Evolutionary conservation across 2,329 filamentous ascomycete genomes (phyloP).

Genomic region (Xylaria sp.): DNA sequence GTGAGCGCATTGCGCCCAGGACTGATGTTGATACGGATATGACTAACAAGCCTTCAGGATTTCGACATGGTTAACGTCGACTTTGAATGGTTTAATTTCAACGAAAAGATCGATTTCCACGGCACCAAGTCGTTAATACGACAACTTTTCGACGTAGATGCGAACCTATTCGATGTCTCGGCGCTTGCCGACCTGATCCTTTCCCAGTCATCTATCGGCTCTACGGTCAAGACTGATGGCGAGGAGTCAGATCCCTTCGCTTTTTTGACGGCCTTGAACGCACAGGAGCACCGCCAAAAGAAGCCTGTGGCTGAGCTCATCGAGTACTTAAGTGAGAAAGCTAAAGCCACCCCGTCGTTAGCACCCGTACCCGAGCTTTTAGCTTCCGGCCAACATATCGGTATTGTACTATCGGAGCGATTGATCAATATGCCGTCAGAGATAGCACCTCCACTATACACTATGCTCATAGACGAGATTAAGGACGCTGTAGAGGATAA

Average conservation of each 20-base stretch:
- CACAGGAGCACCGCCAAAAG: constrained; percentile 81
- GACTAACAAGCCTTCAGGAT: constrained; percentile 65
- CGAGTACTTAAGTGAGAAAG: constrained; percentile 74
- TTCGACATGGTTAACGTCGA: constrained; percentile 94
- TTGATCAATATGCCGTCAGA: constrained; percentile 98
- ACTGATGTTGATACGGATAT: constrained; percentile 16
- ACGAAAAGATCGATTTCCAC: constrained; percentile 90
- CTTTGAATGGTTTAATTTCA: constrained; percentile 99
- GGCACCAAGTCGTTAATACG: constrained; percentile 90
- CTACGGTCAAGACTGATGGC: constrained; percentile 96
- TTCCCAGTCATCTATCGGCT: constrained; percentile 87
- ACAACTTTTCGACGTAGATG: constrained; percentile 92
- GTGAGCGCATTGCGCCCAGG: constrained; percentile 49
- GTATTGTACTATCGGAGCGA: constrained; percentile 89
- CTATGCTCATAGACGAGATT: constrained; percentile 92
- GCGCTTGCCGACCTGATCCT: constrained; percentile 87
- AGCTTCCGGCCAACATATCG: constrained; percentile 71
- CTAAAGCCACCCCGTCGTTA: constrained; percentile 65
- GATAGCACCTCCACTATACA: constrained; percentile 92
- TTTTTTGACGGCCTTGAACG: constrained; percentile 87
- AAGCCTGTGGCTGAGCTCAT: constrained; percentile 76
- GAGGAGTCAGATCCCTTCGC: constrained; percentile 93
- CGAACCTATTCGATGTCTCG: constrained; percentile 86
- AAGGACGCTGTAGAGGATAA: constrained; percentile 87
- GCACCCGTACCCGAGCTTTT: constrained; percentile 69